Percentiles rank a stretch among this genome's conserved stretches.
Evolutionary conservation across 306 rosid species (phyloP).

Genomic region (Hippophae rhamnoides): DNA sequence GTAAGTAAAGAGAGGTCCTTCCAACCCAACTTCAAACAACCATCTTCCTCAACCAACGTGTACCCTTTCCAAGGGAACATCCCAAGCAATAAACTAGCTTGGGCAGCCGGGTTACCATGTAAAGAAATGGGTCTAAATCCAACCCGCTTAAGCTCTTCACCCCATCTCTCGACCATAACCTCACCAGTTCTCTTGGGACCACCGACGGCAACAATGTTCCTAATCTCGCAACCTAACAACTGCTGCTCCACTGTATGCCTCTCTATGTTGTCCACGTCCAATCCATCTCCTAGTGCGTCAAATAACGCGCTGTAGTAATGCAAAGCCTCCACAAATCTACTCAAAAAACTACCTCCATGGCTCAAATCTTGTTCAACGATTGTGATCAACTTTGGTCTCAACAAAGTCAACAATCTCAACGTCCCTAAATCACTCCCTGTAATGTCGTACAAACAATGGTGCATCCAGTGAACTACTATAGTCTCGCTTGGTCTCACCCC

Average conservation of each 20-base stretch:
- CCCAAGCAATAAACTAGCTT: slow-evolving; percentile 71
- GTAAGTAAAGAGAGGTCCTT: slow-evolving; percentile 82
- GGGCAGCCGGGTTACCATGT: slow-evolving; percentile 90
- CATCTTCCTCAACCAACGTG: slow-evolving; percentile 75
- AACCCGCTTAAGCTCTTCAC: slow-evolving; percentile 62
- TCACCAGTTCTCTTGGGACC: slow-evolving; percentile 95
- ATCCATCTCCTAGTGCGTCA: slow-evolving; percentile 92
- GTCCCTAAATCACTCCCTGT: slow-evolving; percentile 83
- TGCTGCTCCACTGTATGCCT: slow-evolving; percentile 96
- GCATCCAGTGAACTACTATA: slow-evolving; percentile 94
- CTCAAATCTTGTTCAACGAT: slow-evolving; percentile 88
- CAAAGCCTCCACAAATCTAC: slow-evolving; percentile 92
- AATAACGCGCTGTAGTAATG: slow-evolving; percentile 99
- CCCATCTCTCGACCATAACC: slow-evolving; percentile 78
- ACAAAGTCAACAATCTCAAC: slow-evolving; percentile 43
- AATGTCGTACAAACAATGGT: slow-evolving; percentile 82
- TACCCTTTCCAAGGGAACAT: slow-evolving; percentile 99
- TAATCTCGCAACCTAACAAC: slow-evolving; percentile 75
- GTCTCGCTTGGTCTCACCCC: slow-evolving; percentile 56
- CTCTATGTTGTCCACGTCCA: slow-evolving; percentile 52
- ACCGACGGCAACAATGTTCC: slow-evolving; percentile 87
- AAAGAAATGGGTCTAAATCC: slow-evolving; percentile 66
- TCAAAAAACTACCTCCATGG: slow-evolving; percentile 71
- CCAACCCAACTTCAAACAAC: slow-evolving; percentile 84
- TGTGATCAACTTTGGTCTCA: slow-evolving; percentile 72